phyloP scores from a whole-genome alignment of 2,329 filamentous ascomycete species.

The Chalara sp. region DNA sequence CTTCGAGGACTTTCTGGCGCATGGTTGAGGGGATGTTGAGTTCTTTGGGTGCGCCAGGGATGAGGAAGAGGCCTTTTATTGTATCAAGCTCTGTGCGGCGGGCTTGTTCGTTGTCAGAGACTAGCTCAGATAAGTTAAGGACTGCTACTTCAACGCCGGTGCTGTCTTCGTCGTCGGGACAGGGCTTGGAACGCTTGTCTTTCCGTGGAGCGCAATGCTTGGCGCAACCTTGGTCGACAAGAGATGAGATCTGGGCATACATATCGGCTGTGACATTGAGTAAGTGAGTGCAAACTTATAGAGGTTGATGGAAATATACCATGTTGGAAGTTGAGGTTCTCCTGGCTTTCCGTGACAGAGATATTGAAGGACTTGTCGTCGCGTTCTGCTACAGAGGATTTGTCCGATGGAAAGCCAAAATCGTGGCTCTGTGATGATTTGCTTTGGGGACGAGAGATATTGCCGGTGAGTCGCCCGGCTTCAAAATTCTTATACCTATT shows the following conservation, averaged over 20 bases:
- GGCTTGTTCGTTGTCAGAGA: slow-evolving; percentile 6
- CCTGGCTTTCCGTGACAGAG: too few species aligned
- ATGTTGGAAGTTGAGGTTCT: too few species aligned
- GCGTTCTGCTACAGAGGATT: too few species aligned
- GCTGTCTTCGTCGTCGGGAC: slow-evolving; percentile 5
- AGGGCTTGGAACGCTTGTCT: slow-evolving; percentile 8
- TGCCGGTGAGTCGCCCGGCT: too few species aligned
- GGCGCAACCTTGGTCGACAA: slow-evolving; percentile 9
- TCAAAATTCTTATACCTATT: too few species aligned
- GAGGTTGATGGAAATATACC: too few species aligned
- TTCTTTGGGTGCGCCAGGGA: slow-evolving; percentile 36
- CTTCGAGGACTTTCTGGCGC: slow-evolving; percentile 32
- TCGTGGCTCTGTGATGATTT: too few species aligned
- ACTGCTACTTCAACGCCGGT: slow-evolving; percentile 1
- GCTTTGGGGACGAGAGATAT: too few species aligned
- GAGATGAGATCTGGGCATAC: slow-evolving; percentile 9
- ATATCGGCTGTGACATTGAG: slow-evolving; percentile 6
- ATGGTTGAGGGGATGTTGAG: slow-evolving; percentile 39
- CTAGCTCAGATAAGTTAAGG: neutral
- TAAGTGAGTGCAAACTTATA: too few species aligned
- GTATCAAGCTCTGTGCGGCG: slow-evolving; percentile 4
- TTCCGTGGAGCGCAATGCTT: slow-evolving; percentile 1
- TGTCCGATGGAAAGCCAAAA: too few species aligned
- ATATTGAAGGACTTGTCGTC: too few species aligned
- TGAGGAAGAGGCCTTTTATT: neutral